phyloP scores from a whole-genome alignment of 345 rosid genomes.

The Turnera subulata region DNA sequence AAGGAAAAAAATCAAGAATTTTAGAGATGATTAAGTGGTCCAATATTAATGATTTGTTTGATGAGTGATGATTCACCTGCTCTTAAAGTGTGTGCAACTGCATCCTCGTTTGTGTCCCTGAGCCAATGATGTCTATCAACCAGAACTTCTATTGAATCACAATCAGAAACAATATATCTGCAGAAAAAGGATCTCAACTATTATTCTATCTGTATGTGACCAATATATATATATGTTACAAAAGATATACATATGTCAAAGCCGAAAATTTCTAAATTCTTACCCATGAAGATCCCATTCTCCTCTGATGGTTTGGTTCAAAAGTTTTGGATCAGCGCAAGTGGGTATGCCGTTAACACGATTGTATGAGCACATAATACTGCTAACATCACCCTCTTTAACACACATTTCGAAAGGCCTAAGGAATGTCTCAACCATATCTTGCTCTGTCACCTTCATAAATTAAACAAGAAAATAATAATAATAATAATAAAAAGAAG shows the following conservation, averaged over 20 bases:
- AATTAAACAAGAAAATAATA: neutral
- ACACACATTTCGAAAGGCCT: constrained; percentile 42
- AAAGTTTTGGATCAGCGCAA: constrained; percentile 37
- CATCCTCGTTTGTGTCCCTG: constrained; percentile 52
- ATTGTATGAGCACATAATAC: constrained; percentile 49
- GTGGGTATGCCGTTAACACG: constrained; percentile 38
- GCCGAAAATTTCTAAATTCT: neutral
- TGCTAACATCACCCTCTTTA: constrained; percentile 41
- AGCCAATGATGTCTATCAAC: no score
- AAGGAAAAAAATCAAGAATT: no score
- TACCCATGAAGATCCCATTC: constrained; percentile 59
- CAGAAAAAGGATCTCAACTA: no score
- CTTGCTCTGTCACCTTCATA: constrained; percentile 33
- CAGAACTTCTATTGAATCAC: no score
- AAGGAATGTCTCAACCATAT: constrained; percentile 31
- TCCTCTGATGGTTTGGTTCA: constrained; percentile 29
- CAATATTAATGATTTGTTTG: no score
- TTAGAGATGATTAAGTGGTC: neutral
- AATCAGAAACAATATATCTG: neutral
- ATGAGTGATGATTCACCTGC: constrained; percentile 56
- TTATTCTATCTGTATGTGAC: no score
- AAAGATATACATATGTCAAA: neutral
- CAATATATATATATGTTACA: no score
- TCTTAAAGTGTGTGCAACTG: constrained; percentile 44
- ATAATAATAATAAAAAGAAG: neutral